These are phyloP conservation scores for Pyrenophora teres DNA, from an alignment of 2,329 filamentous ascomycete genomes.

Conservation along the genomic window DNA sequence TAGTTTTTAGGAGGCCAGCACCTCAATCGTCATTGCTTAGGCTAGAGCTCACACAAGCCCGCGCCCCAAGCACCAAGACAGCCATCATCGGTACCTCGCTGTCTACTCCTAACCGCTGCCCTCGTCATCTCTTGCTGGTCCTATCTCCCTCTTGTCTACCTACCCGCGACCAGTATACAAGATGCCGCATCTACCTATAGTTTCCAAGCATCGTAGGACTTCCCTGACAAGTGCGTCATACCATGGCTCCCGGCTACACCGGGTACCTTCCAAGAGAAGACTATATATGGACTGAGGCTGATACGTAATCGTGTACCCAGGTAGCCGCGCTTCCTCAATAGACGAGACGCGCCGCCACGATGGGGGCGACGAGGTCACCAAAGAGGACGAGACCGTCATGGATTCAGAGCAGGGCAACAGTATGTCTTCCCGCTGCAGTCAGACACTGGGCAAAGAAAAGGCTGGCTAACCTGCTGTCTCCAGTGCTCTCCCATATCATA, in stretches of 20 bases:
- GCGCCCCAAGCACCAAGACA: slow-evolving; percentile 24
- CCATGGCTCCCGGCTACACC: slow-evolving; percentile 11
- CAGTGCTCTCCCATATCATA: slow-evolving; percentile 96
- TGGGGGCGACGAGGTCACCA: slow-evolving; percentile 48
- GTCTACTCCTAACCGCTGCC: slow-evolving; percentile 7
- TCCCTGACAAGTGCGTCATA: slow-evolving; percentile 38
- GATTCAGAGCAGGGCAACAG: slow-evolving; percentile 94
- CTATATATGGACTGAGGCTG: slow-evolving; percentile 16
- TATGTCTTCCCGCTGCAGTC: slow-evolving; percentile 52
- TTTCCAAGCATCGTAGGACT: slow-evolving; percentile 30
- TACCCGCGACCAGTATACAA: slow-evolving; percentile 2
- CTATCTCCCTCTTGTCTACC: neutral
- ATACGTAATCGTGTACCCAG: slow-evolving; percentile 26
- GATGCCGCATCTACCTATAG: slow-evolving; percentile 46
- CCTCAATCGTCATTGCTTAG: slow-evolving; percentile 32
- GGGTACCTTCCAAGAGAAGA: slow-evolving; percentile 3
- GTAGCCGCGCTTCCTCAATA: slow-evolving; percentile 50
- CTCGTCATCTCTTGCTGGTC: neutral
- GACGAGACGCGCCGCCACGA: slow-evolving; percentile 44
- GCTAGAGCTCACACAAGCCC: slow-evolving; percentile 23
- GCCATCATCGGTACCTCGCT: slow-evolving; percentile 12
- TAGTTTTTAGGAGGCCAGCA: slow-evolving; percentile 24
- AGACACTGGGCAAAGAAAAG: neutral
- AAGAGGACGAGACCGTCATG: slow-evolving; percentile 75
- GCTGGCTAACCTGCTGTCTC: slow-evolving; percentile 19